Percentiles rank a stretch among this genome's conserved stretches.
phyloP scores from a whole-genome alignment of 2,329 filamentous ascomycete genomes.

The Talaromyces marneffei region DNA sequence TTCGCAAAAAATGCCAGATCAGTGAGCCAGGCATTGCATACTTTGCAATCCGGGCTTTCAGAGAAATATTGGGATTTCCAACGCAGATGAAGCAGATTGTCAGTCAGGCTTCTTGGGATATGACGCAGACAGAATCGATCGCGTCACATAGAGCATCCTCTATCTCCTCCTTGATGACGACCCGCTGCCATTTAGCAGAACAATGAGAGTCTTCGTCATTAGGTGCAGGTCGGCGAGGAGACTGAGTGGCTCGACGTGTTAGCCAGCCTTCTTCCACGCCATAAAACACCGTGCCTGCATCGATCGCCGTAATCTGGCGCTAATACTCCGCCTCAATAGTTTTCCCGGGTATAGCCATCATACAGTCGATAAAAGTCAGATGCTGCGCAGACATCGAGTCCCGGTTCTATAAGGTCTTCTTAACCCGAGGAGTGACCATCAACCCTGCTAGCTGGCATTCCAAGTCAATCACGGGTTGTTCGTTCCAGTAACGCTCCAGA shows the following conservation, averaged over 20 bases:
- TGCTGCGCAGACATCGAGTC: neutral
- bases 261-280: neutral
- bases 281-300: neutral
- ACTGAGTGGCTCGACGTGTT: neutral
- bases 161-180: neutral
- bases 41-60: neutral
- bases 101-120: neutral
- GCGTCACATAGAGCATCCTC: neutral
- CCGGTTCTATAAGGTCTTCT: neutral
- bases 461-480: constrained; percentile 20
- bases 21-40: neutral
- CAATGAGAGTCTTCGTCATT: neutral
- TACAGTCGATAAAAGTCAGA: neutral
- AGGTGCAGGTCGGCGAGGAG: neutral
- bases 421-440: constrained; percentile 9
- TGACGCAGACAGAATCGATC: neutral
- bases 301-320: neutral
- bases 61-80: neutral
- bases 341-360: neutral
- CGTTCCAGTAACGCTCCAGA: constrained; percentile 17
- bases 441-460: constrained; percentile 18
- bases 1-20: neutral
- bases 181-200: neutral
- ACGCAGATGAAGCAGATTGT: neutral
- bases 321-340: neutral